phyloP scores from a whole-genome alignment of 768 basidiomycete genomes.

The Amylocystis lapponica region DNA sequence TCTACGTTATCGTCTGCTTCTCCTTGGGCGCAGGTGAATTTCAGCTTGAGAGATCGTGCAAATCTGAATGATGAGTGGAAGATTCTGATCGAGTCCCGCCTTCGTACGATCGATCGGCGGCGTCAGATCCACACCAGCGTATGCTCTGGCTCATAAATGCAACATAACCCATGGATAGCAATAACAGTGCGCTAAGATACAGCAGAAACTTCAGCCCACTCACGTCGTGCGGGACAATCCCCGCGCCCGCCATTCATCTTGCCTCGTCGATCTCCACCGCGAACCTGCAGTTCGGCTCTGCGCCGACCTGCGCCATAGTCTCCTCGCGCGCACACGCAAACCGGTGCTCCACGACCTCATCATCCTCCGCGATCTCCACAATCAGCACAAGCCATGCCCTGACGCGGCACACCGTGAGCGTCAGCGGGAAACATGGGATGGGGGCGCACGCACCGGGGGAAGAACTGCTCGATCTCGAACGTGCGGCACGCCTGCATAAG shows the following conservation, averaged over 20 bases:
- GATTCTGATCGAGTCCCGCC: too few relatives aligned
- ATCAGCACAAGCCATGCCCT: slow-evolving; percentile 10
- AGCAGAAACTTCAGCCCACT: too few relatives aligned
- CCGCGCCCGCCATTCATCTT: background rate
- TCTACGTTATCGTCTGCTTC: too few relatives aligned
- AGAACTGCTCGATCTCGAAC: slow-evolving; percentile 28
- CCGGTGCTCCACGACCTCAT: slow-evolving; percentile 7
- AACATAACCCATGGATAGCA: too few relatives aligned
- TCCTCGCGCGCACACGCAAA: slow-evolving; percentile 9
- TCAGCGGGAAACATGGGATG: background rate
- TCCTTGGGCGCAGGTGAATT: too few relatives aligned
- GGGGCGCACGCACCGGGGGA: slow-evolving; percentile 7
- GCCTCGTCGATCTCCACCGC: slow-evolving; percentile 9
- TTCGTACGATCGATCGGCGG: too few relatives aligned
- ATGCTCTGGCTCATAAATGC: too few relatives aligned
- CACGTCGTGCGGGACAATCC: too few relatives aligned
- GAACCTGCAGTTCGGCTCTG: slow-evolving; percentile 11
- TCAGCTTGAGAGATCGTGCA: too few relatives aligned
- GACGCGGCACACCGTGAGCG: background rate
- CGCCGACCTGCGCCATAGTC: slow-evolving; percentile 16
- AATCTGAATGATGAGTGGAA: too few relatives aligned
- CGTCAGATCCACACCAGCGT: too few relatives aligned
- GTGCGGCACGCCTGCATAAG: slow-evolving; percentile 35
- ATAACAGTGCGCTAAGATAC: too few relatives aligned
- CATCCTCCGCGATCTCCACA: slow-evolving; percentile 10